Evolutionary conservation across 106 monocot species (phyloP).

Genomic region (Acorus gramineus): DNA sequence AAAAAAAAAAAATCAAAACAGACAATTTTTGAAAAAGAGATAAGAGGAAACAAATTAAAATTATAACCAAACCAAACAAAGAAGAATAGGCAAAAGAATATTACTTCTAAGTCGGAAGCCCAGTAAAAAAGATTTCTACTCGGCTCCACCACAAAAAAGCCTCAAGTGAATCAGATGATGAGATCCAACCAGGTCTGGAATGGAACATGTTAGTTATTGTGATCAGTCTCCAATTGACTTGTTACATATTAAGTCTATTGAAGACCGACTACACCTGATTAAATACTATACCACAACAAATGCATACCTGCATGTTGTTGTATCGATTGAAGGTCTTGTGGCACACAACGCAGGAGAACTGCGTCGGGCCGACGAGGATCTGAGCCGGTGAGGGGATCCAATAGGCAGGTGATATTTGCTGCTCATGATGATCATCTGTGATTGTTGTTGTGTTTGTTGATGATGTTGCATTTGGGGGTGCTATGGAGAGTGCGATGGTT

Average conservation of each 20-base stretch:
- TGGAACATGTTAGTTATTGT: no score
- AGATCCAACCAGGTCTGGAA: no score
- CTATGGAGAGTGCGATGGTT: constrained; percentile 52
- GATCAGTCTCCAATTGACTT: no score
- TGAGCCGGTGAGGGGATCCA: constrained; percentile 81
- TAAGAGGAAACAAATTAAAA: neutral
- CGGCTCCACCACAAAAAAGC: no score
- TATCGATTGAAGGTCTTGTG: constrained; percentile 81
- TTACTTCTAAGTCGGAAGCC: no score
- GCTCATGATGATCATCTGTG: constrained; percentile 19
- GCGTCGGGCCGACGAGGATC: constrained; percentile 74
- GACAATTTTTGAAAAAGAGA: neutral
- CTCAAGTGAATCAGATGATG: no score
- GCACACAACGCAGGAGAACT: constrained; percentile 85
- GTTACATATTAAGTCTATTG: no score
- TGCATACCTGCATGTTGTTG: constrained; percentile 87
- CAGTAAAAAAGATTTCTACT: no score
- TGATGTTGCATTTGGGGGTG: constrained; percentile 13
- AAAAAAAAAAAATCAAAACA: neutral
- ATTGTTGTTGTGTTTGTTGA: neutral
- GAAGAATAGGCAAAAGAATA: no score
- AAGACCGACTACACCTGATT: no score
- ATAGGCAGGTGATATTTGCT: constrained; percentile 7
- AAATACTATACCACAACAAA: no score
- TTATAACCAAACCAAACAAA: no score